A percentile compares a stretch with the other conserved stretches of the same genome.
Conservation (phyloP, 306 rosid species). For the Echinosophora koreensis region DNA sequence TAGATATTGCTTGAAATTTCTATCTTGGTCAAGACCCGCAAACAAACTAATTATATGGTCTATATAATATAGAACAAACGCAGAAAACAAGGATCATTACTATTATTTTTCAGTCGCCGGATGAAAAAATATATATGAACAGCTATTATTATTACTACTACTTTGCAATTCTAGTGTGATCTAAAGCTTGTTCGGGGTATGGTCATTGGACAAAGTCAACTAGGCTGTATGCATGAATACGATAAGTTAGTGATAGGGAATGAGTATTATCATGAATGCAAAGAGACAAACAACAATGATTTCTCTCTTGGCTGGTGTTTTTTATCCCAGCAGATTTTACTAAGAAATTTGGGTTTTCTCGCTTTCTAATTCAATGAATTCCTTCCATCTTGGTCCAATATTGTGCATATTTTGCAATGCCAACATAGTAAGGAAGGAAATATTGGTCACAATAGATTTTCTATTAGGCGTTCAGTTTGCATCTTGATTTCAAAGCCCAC, state of each 20-base stretch:
- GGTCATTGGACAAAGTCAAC: constrained; percentile 47
- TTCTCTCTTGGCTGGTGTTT: background rate
- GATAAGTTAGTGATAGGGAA: constrained; percentile 42
- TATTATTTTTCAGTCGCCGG: constrained; percentile 3
- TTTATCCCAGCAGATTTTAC: background rate
- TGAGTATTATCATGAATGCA: constrained; percentile 50
- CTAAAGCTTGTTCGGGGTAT: background rate
- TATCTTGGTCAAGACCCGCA: constrained; percentile 42
- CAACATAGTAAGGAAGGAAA: constrained; percentile 25
- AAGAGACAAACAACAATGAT: constrained; percentile 58
- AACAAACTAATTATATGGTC: constrained; percentile 39
- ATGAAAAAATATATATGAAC: background rate
- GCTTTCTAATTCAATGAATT: constrained; percentile 13
- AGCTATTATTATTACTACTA: background rate
- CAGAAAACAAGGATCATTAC: background rate
- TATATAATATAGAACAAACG: constrained; percentile 23
- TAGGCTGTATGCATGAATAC: constrained; percentile 44
- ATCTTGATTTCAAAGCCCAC: constrained; percentile 46
- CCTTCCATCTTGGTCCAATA: background rate
- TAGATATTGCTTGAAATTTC: constrained; percentile 38
- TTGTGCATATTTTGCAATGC: constrained; percentile 16
- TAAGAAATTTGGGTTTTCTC: background rate
- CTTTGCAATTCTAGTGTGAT: constrained; percentile 2
- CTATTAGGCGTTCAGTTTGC: constrained; percentile 7
- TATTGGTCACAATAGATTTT: background rate